phyloP scores from a whole-genome alignment of 805 yeast species.

The Ogataea chonburiensis region DNA sequence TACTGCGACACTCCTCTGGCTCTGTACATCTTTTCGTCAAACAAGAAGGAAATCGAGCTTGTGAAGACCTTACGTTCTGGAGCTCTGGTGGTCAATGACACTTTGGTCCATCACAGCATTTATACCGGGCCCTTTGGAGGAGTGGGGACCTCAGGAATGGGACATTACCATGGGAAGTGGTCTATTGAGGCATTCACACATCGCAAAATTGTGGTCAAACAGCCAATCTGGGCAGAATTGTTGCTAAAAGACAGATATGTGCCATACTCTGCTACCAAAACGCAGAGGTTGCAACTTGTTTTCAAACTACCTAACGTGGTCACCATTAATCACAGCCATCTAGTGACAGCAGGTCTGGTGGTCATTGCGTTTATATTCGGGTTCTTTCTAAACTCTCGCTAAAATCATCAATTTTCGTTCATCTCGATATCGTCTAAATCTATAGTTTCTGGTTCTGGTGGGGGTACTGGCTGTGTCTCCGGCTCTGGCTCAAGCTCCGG shows the following conservation, averaged over 20 bases:
- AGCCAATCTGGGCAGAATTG: slow-evolving; percentile 60
- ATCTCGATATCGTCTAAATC: slow-evolving; percentile 17
- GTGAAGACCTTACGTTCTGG: slow-evolving; percentile 70
- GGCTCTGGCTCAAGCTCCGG: slow-evolving; percentile 5
- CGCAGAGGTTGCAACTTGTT: slow-evolving; percentile 18
- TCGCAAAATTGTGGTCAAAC: slow-evolving; percentile 62
- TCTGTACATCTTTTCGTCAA: slow-evolving; percentile 60
- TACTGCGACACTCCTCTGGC: slow-evolving; percentile 83
- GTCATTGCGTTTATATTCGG: slow-evolving; percentile 3
- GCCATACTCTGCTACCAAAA: slow-evolving; percentile 44
- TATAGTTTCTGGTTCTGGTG: slow-evolving; percentile 8
- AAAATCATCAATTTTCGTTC: slow-evolving; percentile 6
- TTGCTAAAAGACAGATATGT: slow-evolving; percentile 63
- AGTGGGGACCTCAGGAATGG: slow-evolving; percentile 79
- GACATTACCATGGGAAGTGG: slow-evolving; percentile 74
- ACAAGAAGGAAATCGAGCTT: slow-evolving; percentile 45
- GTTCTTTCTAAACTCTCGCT: background rate
- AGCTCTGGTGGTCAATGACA: slow-evolving; percentile 68
- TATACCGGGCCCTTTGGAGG: slow-evolving; percentile 85
- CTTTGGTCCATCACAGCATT: slow-evolving; percentile 67
- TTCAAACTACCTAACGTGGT: slow-evolving; percentile 12
- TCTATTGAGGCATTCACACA: slow-evolving; percentile 77
- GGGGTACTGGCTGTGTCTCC: background rate
- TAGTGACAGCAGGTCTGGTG: slow-evolving; percentile 4
- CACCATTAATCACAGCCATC: slow-evolving; percentile 1